phyloP scores from a whole-genome alignment of 2,329 filamentous ascomycete species.

The Bipolaris cookei region DNA sequence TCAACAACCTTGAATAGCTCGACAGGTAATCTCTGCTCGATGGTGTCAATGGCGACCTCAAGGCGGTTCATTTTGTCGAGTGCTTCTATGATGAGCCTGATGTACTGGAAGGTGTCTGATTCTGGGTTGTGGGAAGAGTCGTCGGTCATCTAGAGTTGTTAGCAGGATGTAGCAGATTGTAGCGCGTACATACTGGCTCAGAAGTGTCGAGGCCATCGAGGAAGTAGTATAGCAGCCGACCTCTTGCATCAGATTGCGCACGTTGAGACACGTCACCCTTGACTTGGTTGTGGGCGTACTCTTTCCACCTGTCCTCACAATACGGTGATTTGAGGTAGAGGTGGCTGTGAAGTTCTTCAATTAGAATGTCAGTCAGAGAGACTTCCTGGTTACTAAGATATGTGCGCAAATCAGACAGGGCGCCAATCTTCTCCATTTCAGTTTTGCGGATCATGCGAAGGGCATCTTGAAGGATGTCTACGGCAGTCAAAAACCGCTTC shows the following conservation, averaged over 20 bases:
- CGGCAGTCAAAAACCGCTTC: constrained; percentile 90
- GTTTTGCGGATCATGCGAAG: constrained; percentile 82
- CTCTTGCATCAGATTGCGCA: constrained; percentile 51
- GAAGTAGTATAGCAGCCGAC: constrained; percentile 63
- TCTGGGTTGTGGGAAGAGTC: constrained; percentile 94
- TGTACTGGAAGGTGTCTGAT: constrained; percentile 92
- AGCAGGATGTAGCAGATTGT: neutral
- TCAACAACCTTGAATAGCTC: constrained; percentile 94
- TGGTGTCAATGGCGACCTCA: constrained; percentile 83
- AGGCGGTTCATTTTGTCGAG: constrained; percentile 87
- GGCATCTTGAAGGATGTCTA: constrained; percentile 88
- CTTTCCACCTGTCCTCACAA: constrained; percentile 94
- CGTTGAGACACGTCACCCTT: constrained; percentile 46
- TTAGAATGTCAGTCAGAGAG: constrained; percentile 87
- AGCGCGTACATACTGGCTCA: constrained; percentile 36
- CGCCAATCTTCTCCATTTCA: constrained; percentile 90
- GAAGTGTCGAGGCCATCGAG: constrained; percentile 63
- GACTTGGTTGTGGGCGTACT: constrained; percentile 71
- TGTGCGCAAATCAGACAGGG: constrained; percentile 80
- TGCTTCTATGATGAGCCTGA: constrained; percentile 84
- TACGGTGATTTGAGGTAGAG: constrained; percentile 97
- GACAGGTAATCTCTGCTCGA: constrained; percentile 91
- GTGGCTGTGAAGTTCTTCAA: constrained; percentile 98
- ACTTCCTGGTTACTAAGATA: constrained; percentile 95
- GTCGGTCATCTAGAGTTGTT: constrained; percentile 67